A percentile compares a stretch with the other conserved stretches of the same genome.
These are phyloP conservation scores for Fusarium cicatricum DNA, from an alignment of 2,329 filamentous ascomycete genomes.

Conservation along the genomic window DNA sequence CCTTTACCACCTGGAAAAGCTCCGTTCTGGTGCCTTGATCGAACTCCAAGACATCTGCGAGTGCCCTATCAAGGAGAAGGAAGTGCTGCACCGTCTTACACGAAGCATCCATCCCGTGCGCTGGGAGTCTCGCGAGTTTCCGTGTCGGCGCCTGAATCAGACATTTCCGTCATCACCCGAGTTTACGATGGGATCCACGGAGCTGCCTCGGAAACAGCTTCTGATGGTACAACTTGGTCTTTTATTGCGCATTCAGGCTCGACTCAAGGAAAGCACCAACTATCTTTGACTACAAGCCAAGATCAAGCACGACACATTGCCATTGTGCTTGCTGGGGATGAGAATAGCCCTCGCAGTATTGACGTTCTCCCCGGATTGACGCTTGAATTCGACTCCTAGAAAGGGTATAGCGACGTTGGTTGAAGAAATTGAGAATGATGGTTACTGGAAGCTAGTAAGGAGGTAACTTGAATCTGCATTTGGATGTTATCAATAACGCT, in stretches of 20 bases:
- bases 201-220: rapidly evolving
- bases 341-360: neutral
- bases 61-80: conserved; percentile 9
- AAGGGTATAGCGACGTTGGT: neutral
- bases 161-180: neutral
- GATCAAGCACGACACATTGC: neutral
- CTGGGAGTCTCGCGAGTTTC: conserved; percentile 3
- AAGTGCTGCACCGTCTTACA: neutral
- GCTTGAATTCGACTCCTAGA: conserved; percentile 1
- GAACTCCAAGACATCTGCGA: conserved; percentile 5
- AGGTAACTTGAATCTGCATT: too few relatives aligned
- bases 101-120: conserved; percentile 10
- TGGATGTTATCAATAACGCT: too few relatives aligned
- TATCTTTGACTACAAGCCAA: neutral
- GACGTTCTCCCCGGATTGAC: conserved; percentile 17
- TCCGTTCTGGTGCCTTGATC: conserved; percentile 27
- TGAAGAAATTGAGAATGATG: too few relatives aligned
- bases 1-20: conserved; percentile 17
- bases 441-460: too few relatives aligned
- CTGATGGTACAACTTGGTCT: neutral
- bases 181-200: conserved; percentile 24
- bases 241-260: conserved; percentile 24
- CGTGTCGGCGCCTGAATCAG: neutral
- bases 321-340: neutral
- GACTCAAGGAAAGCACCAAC: neutral